Conservation (phyloP, 1,139 yeast genomes). For the Candida smagusa region DNA sequence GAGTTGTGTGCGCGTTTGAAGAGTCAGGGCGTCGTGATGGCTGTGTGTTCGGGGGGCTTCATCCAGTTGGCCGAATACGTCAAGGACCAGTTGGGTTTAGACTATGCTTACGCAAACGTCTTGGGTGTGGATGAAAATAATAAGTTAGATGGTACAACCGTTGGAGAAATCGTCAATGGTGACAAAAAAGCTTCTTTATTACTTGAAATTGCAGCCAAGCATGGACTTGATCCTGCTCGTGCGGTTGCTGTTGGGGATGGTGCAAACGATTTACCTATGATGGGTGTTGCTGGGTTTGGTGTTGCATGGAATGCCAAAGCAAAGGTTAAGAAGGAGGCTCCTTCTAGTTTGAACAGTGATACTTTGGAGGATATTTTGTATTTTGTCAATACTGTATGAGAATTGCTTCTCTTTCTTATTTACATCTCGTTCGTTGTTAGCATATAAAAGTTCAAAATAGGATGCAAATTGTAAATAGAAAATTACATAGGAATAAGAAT, state of each 20-base stretch:
- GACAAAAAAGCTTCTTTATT: constrained; percentile 74
- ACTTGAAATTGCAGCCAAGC: constrained; percentile 61
- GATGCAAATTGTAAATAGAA: no score
- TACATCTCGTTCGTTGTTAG: no score
- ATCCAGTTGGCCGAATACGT: constrained; percentile 81
- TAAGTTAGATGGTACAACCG: constrained; percentile 51
- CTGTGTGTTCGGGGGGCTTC: constrained; percentile 94
- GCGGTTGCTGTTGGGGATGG: constrained; percentile 96
- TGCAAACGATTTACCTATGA: constrained; percentile 92
- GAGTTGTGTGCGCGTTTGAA: constrained; percentile 66
- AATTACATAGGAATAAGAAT: no score
- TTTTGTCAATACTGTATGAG: no score
- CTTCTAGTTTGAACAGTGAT: constrained; percentile 71
- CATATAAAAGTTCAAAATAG: no score
- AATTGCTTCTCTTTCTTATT: no score
- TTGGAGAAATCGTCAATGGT: constrained; percentile 85
- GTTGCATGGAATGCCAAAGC: constrained; percentile 98
- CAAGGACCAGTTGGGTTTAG: constrained; percentile 64
- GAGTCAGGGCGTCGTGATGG: constrained; percentile 62
- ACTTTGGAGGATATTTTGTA: constrained; percentile 72
- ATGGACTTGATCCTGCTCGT: constrained; percentile 51
- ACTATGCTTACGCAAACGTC: constrained; percentile 86
- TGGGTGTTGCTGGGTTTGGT: constrained; percentile 90
- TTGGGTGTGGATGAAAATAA: constrained; percentile 55
- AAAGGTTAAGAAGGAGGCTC: constrained; percentile 78